Conservation (phyloP, 2,329 filamentous ascomycete species). For the Penicillium vulpinum region DNA sequence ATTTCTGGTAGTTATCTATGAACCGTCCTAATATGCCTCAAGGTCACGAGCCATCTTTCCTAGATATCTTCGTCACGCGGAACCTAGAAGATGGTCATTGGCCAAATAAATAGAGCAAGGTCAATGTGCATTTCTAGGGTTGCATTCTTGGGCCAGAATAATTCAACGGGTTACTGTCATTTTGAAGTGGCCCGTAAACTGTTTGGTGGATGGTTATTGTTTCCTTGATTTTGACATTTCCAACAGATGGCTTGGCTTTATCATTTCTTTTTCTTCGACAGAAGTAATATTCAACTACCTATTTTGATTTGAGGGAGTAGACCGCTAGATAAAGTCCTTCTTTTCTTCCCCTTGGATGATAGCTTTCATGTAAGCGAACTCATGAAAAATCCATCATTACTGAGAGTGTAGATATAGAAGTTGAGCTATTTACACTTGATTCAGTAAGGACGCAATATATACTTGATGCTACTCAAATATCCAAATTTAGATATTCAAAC, state of each 20-base stretch:
- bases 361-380: too few species aligned
- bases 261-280: background rate
- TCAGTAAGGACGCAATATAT: background rate
- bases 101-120: background rate
- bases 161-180: background rate
- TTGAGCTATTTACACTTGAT: background rate
- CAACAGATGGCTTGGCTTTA: background rate
- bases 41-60: background rate
- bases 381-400: too few species aligned
- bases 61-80: background rate
- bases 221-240: background rate
- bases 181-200: background rate
- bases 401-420: too few species aligned
- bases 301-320: background rate
- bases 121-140: background rate
- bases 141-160: background rate
- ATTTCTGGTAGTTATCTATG: background rate
- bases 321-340: background rate
- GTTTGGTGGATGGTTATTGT: background rate
- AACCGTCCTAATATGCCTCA: too few species aligned
- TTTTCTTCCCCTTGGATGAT: too few species aligned
- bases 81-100: background rate
- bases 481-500: background rate
- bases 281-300: background rate
- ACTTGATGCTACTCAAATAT: too few species aligned